Percentiles rank a stretch among this genome's conserved stretches.
These are phyloP conservation scores for Penicillium ochrochloron DNA, from an alignment of 495 filamentous ascomycete genomes.

Conservation along the genomic window DNA sequence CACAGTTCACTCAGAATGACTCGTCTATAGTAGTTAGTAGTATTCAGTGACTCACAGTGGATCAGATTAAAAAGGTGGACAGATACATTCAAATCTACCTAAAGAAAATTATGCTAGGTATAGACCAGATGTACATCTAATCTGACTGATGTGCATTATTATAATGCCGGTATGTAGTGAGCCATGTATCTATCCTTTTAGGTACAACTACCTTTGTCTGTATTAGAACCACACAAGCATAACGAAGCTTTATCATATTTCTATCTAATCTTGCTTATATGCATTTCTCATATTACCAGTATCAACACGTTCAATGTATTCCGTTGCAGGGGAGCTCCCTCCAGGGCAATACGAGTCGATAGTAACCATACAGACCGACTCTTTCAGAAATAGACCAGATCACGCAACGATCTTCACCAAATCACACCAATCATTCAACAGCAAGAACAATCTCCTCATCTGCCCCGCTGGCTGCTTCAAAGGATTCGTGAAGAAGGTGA, in stretches of 20 bases:
- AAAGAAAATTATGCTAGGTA: not conserved
- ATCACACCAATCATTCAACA: not conserved
- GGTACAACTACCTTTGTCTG: not conserved
- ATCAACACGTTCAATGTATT: not conserved
- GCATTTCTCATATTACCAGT: not conserved
- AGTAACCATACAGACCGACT: not conserved
- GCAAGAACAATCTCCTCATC: not conserved
- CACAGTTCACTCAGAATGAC: not conserved
- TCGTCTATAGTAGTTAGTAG: not conserved
- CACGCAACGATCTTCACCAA: not conserved
- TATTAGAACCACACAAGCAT: not conserved
- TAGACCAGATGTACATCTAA: not conserved
- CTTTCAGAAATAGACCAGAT: not conserved
- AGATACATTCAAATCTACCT: not conserved
- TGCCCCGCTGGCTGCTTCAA: not conserved
- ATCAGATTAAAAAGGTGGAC: not conserved
- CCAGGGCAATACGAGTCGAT: not conserved
- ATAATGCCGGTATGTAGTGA: not conserved
- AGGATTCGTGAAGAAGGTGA: constrained; percentile 16
- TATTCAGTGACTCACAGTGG: constrained; percentile 1
- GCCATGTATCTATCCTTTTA: not conserved
- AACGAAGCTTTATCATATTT: not conserved
- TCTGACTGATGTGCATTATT: not conserved
- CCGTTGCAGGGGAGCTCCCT: too few species aligned
- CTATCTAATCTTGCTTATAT: not conserved